Conservation (phyloP, 108 stramenopile genomes). For the Schizochytrium sp. region DNA sequence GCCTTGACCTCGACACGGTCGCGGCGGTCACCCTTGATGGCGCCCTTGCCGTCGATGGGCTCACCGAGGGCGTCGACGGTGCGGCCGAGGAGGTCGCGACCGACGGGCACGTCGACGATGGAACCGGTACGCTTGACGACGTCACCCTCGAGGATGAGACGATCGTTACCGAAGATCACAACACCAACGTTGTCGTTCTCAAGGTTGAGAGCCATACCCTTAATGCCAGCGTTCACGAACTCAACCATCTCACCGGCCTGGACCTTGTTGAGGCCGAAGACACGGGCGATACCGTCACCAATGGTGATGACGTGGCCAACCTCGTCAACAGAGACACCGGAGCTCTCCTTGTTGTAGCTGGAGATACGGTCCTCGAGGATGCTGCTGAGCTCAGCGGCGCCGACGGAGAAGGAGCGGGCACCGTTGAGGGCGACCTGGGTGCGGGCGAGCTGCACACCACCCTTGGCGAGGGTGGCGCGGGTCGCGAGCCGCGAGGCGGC, state of each 20-base stretch:
- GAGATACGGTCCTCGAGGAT: constrained; percentile 60
- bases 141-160: constrained; percentile 98
- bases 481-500: constrained; percentile 45
- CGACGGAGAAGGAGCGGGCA: constrained; percentile 11
- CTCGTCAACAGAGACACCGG: constrained; percentile 73
- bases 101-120: constrained; percentile 99
- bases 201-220: constrained; percentile 99
- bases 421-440: constrained; percentile 15
- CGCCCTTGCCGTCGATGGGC: constrained; percentile 95
- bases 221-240: constrained; percentile 89
- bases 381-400: constrained; percentile 53
- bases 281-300: constrained; percentile 99
- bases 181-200: constrained; percentile 99
- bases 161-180: constrained; percentile 99
- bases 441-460: constrained; percentile 10
- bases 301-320: constrained; percentile 98
- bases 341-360: constrained; percentile 57
- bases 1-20: constrained; percentile 99
- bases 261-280: constrained; percentile 98
- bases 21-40: constrained; percentile 91
- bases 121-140: constrained; percentile 99
- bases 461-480: constrained; percentile 33
- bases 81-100: constrained; percentile 95
- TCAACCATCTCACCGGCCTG: constrained; percentile 99
- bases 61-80: constrained; percentile 98